Percentiles rank a stretch among this genome's conserved stretches.
Evolutionary conservation across 148 eudicot genomes (phyloP).

Genomic region (Vaccinium corymbosum): DNA sequence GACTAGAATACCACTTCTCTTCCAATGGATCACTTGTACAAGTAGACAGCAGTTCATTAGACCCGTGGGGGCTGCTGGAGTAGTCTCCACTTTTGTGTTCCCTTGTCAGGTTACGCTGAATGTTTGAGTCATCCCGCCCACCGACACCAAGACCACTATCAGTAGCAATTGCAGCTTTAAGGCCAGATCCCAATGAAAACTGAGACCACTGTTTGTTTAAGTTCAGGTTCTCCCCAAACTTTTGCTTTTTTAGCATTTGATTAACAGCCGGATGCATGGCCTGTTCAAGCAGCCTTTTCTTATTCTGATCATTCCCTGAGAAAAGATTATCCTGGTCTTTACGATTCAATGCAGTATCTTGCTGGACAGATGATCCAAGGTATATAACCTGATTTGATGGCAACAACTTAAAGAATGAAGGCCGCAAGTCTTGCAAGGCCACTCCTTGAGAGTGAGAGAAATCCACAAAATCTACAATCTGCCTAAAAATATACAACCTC

Average conservation of each 20-base stretch:
- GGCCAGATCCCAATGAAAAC: conserved; percentile 36
- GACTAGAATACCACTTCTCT: conserved; percentile 87
- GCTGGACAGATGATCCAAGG: conserved; percentile 45
- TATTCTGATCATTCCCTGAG: conserved; percentile 20
- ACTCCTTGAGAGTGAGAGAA: conserved; percentile 63
- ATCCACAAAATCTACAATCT: conserved; percentile 65
- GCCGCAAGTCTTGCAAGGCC: conserved; percentile 60
- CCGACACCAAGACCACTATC: conserved; percentile 24
- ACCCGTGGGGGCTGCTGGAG: conserved; percentile 22
- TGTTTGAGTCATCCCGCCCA: conserved; percentile 24
- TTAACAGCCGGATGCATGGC: conserved; percentile 24
- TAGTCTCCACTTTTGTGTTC: conserved; percentile 34
- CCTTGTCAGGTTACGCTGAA: conserved; percentile 14
- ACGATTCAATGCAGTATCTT: conserved; percentile 26
- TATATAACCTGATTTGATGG: conserved; percentile 54
- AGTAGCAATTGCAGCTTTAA: conserved; percentile 24
- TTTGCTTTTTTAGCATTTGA: conserved; percentile 51
- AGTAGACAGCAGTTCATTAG: conserved; percentile 23
- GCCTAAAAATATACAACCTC: conserved; percentile 52
- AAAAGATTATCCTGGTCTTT: conserved; percentile 29
- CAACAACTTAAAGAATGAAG: conserved; percentile 71
- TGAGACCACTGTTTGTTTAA: conserved; percentile 40
- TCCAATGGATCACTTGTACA: conserved; percentile 44
- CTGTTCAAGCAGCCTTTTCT: conserved; percentile 54
- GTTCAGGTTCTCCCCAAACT: conserved; percentile 38